These are phyloP conservation scores for Blastobotrys malaysiensis DNA, from an alignment of 1,139 yeast genomes.

Conservation along the genomic window DNA sequence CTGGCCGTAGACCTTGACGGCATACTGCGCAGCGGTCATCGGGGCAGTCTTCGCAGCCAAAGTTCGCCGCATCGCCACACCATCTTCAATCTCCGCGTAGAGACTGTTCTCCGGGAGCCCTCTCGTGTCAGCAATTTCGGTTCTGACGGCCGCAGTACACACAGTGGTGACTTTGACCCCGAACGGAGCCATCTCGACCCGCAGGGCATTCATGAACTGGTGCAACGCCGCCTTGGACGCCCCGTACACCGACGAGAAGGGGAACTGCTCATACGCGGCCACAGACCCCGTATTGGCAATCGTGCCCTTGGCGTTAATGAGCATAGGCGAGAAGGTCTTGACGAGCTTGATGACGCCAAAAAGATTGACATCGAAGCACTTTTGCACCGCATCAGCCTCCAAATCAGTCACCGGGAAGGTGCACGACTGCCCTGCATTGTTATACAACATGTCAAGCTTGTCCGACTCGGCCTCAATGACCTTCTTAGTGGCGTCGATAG, in stretches of 20 bases:
- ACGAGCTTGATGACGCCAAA: slow-evolving; percentile 62
- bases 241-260: slow-evolving; percentile 64
- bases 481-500: slow-evolving; percentile 44
- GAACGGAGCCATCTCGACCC: slow-evolving; percentile 66
- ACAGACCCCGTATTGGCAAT: slow-evolving; percentile 73
- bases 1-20: slow-evolving; percentile 49
- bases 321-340: slow-evolving; percentile 50
- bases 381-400: slow-evolving; percentile 48
- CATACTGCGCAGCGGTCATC: slow-evolving; percentile 52
- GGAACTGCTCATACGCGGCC: slow-evolving; percentile 63
- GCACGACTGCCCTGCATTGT: slow-evolving; percentile 64
- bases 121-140: slow-evolving; percentile 55
- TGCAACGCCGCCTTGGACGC: slow-evolving; percentile 75
- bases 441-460: slow-evolving; percentile 54
- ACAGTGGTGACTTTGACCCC: slow-evolving; percentile 68
- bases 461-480: slow-evolving; percentile 40
- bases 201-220: slow-evolving; percentile 57
- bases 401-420: slow-evolving; percentile 68
- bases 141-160: slow-evolving; percentile 62
- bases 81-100: slow-evolving; percentile 43
- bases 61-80: slow-evolving; percentile 48
- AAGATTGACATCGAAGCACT: slow-evolving; percentile 63
- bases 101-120: slow-evolving; percentile 52
- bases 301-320: slow-evolving; percentile 65
- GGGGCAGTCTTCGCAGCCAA: slow-evolving; percentile 62